Evolutionary conservation across 257 asterid species (phyloP).

Genomic region (Catharanthus roseus): DNA sequence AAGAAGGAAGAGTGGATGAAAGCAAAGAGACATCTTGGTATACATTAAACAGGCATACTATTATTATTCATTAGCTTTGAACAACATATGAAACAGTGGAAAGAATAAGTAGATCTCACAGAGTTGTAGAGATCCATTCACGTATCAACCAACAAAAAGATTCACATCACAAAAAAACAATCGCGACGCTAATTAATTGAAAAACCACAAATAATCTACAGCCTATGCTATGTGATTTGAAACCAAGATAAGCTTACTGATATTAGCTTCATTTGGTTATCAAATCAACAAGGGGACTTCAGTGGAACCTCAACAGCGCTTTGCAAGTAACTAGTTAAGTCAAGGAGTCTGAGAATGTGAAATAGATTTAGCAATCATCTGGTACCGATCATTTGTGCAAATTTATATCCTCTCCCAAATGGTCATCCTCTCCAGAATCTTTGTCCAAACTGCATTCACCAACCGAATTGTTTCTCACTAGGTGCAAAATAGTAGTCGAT

Average conservation of each 20-base stretch:
- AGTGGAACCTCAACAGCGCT: not conserved
- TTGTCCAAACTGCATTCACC: constrained; percentile 14
- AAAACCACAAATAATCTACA: constrained; percentile 27
- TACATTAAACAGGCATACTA: constrained; percentile 9
- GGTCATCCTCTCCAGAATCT: constrained; percentile 14
- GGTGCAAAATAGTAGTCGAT: constrained; percentile 23
- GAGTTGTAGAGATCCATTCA: constrained; percentile 24
- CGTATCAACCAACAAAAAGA: constrained; percentile 9
- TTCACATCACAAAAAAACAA: constrained; percentile 15
- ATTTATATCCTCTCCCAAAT: not conserved
- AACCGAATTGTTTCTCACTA: constrained; percentile 26
- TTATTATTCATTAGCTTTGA: constrained; percentile 22
- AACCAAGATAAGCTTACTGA: constrained; percentile 27
- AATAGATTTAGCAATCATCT: constrained; percentile 20
- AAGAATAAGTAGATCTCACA: constrained; percentile 21
- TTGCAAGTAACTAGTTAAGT: constrained; percentile 13
- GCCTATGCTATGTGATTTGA: constrained; percentile 15
- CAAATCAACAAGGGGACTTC: constrained; percentile 20
- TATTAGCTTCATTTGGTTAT: constrained; percentile 22
- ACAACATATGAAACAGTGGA: constrained; percentile 19
- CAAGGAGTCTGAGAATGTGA: constrained; percentile 25
- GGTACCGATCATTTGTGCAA: constrained; percentile 13
- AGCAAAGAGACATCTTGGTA: constrained; percentile 6
- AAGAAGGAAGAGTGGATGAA: not conserved
- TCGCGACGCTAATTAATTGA: constrained; percentile 22